These are phyloP conservation scores for Carex myosuroides DNA, from an alignment of 176 grass and related monocot species.

Conservation along the genomic window DNA sequence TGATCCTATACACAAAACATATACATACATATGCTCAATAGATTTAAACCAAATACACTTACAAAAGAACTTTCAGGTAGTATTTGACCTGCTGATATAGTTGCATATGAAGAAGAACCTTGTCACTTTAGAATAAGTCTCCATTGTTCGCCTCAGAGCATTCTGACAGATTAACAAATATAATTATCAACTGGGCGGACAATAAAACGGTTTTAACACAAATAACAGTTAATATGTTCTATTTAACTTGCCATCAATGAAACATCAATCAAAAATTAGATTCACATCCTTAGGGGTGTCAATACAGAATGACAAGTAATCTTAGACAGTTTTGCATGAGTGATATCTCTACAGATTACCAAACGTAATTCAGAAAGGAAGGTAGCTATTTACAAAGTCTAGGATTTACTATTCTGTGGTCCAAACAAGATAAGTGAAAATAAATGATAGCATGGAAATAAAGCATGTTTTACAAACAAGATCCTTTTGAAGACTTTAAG, in stretches of 20 bases:
- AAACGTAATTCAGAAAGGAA: neutral
- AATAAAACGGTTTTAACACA: neutral
- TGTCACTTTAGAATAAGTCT: slow-evolving; percentile 93
- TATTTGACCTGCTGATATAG: slow-evolving; percentile 94
- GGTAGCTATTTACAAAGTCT: neutral
- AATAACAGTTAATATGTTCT: neutral
- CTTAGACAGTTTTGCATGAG: neutral
- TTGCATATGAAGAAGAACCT: slow-evolving; percentile 99
- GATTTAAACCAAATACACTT: neutral
- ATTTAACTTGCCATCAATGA: neutral
- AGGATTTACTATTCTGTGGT: neutral
- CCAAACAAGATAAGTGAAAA: neutral
- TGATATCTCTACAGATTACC: neutral
- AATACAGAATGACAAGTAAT: neutral
- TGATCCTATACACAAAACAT: slow-evolving; percentile 53
- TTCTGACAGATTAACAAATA: slow-evolving; percentile 45
- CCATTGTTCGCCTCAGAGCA: slow-evolving; percentile 75
- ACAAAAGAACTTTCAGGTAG: neutral
- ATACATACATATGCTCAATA: neutral
- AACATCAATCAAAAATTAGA: neutral
- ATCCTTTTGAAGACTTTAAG: neutral
- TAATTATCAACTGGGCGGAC: neutral
- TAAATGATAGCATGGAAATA: too few relatives aligned
- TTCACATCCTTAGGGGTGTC: neutral
- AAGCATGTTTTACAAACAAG: neutral